Evolutionary conservation across 768 basidiomycete genomes (phyloP).

Genomic region (Kockovaella imperatae): DNA sequence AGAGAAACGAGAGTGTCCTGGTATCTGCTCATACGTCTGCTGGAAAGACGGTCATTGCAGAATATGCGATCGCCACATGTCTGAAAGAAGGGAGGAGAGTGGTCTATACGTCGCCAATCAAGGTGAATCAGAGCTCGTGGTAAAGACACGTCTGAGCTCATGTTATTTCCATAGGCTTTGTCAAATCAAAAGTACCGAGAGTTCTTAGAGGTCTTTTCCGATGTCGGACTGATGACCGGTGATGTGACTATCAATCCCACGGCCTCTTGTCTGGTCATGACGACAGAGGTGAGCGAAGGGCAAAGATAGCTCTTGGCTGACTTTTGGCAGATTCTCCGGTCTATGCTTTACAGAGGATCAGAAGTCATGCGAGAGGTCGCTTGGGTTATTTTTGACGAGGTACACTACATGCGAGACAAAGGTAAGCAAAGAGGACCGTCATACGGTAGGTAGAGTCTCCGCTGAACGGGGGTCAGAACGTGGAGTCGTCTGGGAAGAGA

Average conservation of each 20-base stretch:
- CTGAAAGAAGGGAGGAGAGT: slow-evolving; percentile 88
- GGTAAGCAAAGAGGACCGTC: slow-evolving; percentile 31
- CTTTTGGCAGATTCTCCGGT: slow-evolving; percentile 73
- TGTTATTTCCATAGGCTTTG: slow-evolving; percentile 57
- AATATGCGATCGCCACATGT: slow-evolving; percentile 98
- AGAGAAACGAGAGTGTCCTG: slow-evolving; percentile 92
- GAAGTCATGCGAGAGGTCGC: slow-evolving; percentile 99
- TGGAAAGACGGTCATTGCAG: slow-evolving; percentile 98
- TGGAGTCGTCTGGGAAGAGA: slow-evolving; percentile 91
- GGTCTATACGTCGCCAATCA: slow-evolving; percentile 98
- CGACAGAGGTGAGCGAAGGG: slow-evolving; percentile 68
- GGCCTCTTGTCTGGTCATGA: slow-evolving; percentile 97
- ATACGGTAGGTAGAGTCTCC: background rate
- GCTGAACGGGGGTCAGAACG: slow-evolving; percentile 54
- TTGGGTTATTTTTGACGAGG: slow-evolving; percentile 99
- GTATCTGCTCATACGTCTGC: slow-evolving; percentile 99
- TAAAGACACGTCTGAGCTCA: background rate
- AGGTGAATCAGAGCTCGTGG: slow-evolving; percentile 56
- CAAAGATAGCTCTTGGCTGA: background rate
- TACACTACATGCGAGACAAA: slow-evolving; percentile 99
- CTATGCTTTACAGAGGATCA: slow-evolving; percentile 96
- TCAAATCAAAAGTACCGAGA: slow-evolving; percentile 99
- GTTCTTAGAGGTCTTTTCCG: slow-evolving; percentile 92
- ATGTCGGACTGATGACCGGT: slow-evolving; percentile 98
- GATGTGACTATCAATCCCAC: slow-evolving; percentile 98